These are phyloP conservation scores for Tetrahymena elliotti DNA, from an alignment of 73 alveolate species.

Conservation along the genomic window DNA sequence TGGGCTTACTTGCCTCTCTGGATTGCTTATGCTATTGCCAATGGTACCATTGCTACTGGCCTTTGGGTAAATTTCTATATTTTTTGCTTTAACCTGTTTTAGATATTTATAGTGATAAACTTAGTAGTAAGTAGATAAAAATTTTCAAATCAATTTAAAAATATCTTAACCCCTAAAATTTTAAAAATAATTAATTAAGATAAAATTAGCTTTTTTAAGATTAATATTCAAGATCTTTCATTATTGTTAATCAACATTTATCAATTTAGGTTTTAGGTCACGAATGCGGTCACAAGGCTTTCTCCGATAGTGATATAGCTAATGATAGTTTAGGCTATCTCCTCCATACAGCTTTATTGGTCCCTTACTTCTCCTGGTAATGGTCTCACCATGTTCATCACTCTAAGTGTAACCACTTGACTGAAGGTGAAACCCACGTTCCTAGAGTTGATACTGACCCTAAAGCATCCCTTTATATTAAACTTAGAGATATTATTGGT, in stretches of 20 bases:
- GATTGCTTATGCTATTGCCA: constrained; percentile 27
- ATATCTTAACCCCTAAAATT: background rate
- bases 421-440: constrained; percentile 48
- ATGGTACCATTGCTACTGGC: constrained; percentile 43
- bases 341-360: constrained; percentile 15
- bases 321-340: constrained; percentile 29
- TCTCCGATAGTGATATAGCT: background rate
- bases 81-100: background rate
- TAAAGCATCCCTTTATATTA: constrained; percentile 17
- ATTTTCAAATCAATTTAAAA: no score
- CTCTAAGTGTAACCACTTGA: constrained; percentile 31
- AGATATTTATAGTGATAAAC: background rate
- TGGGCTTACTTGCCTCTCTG: constrained; percentile 36
- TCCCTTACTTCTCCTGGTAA: constrained; percentile 45
- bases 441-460: constrained; percentile 16
- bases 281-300: constrained; percentile 41
- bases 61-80: background rate
- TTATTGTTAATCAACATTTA: background rate
- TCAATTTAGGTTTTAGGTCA: constrained; percentile 30
- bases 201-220: background rate
- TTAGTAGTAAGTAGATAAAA: background rate
- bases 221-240: no score
- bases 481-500: constrained; percentile 35
- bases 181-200: no score
- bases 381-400: constrained; percentile 39